phyloP scores from a whole-genome alignment of 2,329 filamentous ascomycete genomes.

The Sordariomycetes sp. region DNA sequence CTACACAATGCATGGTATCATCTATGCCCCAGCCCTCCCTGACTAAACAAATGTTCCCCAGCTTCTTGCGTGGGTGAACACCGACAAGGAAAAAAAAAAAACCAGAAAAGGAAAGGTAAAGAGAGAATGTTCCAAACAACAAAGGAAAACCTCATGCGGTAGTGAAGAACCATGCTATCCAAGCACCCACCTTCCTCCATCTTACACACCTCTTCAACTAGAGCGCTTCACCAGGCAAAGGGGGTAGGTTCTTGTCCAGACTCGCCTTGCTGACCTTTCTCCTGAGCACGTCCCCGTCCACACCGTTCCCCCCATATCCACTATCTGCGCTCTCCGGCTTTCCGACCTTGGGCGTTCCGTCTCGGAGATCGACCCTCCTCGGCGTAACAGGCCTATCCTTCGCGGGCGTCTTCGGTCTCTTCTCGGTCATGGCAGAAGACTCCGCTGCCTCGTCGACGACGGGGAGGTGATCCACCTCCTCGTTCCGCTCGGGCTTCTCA shows the following conservation, averaged over 20 bases:
- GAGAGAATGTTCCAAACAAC: not conserved
- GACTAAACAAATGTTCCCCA: slow-evolving; percentile 5
- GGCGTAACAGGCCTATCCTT: not conserved
- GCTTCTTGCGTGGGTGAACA: not conserved
- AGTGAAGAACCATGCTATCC: slow-evolving; percentile 1
- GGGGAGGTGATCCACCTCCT: slow-evolving; percentile 53
- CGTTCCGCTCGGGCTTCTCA: slow-evolving; percentile 27
- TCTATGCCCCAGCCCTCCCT: slow-evolving; percentile 4
- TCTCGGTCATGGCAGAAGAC: slow-evolving; percentile 50
- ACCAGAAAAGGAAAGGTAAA: slow-evolving; percentile 5
- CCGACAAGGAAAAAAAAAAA: slow-evolving; percentile 7
- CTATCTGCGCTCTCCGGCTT: slow-evolving; percentile 38
- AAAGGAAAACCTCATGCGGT: slow-evolving; percentile 3
- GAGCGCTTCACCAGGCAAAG: slow-evolving; percentile 30
- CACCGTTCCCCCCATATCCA: slow-evolving; percentile 28
- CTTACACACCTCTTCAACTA: not conserved
- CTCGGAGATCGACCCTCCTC: not conserved
- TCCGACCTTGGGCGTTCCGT: slow-evolving; percentile 23
- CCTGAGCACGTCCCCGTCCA: slow-evolving; percentile 17
- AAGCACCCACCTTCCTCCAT: not conserved
- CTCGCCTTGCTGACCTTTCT: slow-evolving; percentile 40
- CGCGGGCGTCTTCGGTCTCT: slow-evolving; percentile 27
- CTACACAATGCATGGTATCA: slow-evolving; percentile 6
- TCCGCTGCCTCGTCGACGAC: slow-evolving; percentile 89
- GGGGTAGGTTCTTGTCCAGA: slow-evolving; percentile 49